phyloP scores from a whole-genome alignment of 78 protist genomes.

The Pigoraptor vietnamica region DNA sequence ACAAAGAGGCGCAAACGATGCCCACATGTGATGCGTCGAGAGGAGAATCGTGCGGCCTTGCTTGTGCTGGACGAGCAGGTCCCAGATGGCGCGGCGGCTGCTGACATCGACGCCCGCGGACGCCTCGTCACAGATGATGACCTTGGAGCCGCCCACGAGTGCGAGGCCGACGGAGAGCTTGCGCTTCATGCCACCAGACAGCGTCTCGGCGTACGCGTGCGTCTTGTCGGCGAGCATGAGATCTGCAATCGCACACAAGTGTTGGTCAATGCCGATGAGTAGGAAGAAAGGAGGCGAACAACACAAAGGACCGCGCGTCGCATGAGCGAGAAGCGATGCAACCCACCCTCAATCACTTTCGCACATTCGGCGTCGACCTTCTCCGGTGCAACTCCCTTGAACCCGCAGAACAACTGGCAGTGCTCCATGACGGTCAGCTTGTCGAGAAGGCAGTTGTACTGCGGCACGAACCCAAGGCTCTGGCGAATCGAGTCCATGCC shows the following conservation, averaged over 20 bases:
- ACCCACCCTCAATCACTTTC: neutral
- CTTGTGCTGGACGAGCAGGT: slow-evolving; percentile 41
- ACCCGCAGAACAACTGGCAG: slow-evolving; percentile 35
- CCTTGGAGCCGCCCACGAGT: neutral
- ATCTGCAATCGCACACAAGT: neutral
- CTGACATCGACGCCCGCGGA: slow-evolving; percentile 22
- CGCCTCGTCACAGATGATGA: neutral
- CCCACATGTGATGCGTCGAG: slow-evolving; percentile 21
- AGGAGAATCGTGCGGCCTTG: slow-evolving; percentile 53
- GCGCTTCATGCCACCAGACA: slow-evolving; percentile 44
- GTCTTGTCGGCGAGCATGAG: neutral
- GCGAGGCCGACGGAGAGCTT: slow-evolving; percentile 34
- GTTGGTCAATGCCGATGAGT: neutral
- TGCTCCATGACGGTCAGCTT: slow-evolving; percentile 57
- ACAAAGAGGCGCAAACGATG: neutral
- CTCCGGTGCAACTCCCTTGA: slow-evolving; percentile 21
- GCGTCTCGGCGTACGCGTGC: neutral
- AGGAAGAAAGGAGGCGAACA: no score
- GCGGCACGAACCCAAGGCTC: slow-evolving; percentile 78
- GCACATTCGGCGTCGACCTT: neutral
- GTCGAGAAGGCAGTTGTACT: slow-evolving; percentile 66
- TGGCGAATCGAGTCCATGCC: slow-evolving; percentile 16
- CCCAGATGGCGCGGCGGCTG: slow-evolving; percentile 61
- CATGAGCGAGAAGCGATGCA: neutral
- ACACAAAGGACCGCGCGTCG: no score